Base-by-base conservation (phyloP, 257 asterid species). In the Capsicum pubescens region DNA sequence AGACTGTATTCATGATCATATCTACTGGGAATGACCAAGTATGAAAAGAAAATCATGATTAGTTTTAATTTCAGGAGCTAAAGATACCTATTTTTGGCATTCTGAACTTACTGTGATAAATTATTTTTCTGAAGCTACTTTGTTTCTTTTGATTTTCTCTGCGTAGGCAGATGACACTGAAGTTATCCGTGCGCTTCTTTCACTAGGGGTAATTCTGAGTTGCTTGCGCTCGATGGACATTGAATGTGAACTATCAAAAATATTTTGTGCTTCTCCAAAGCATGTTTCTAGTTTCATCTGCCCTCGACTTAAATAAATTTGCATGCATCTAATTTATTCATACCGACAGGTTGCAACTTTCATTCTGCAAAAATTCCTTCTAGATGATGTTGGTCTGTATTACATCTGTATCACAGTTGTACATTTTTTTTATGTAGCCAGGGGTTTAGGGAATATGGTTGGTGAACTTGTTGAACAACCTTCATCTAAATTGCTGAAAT, bases 301-400 rank as follows among this genome's bases (percentile, higher is more conserved):
- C 35, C 44, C 13, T 50, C 7, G 19, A 39, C 4, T 48, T 50
- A 0, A 21, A 11, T 32, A 74, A 19, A 50, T 74, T 74, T 74
- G 19, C 13, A 50, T 50, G 60, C 80, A 50, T 74, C 19, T 83
- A 70, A 26, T 1, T 42, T 32, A 1, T 26, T 2, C 52, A 32
- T 79, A 52, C 60, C 72, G 80, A 72, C 87, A 90, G 92, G 88
- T 88, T 19, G 87, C 90, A 39, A 86, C 89, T 78, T 84, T 85
- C 76, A 83, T 90, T 70, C 44, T 90, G 87, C 90, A 83, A 67
- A 87, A 76, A 59, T 66, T 88, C 58, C 77, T 90, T 83, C 85
- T 79, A 55, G 90, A 87, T 76, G 84, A 84, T 82, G 68, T 70
- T 79, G 91, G 90, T 46, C 77, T 90, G 52, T 83, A 84, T 11